Base-by-base conservation (phyloP, 1,284 basidiomycete genomes). In the Irpex lacteus region DNA sequence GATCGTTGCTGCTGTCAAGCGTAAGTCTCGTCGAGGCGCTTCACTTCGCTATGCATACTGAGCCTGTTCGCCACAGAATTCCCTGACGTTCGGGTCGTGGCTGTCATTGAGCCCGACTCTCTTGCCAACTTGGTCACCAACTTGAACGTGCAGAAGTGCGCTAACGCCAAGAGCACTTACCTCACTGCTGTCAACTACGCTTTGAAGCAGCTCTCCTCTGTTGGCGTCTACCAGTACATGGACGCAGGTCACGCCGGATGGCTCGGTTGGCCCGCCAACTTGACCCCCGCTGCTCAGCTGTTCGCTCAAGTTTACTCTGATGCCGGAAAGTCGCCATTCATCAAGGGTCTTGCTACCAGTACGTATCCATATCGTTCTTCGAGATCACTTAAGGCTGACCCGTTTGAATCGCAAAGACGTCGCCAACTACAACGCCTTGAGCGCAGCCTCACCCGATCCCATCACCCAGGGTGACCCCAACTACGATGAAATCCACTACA, bases 211-310 rank as follows among this genome's bases (percentile, higher is more conserved):
- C 80, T 88, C 66, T 79, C 82, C 68, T 69, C 79, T 52, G 81
- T 84, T 62, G 84, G 83, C 54, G 85, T 87, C 61, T 85, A 81
- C 78, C 78, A 78, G 76, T 87, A 87, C 76, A 77, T 87, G 65
- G 85, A 88, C 71, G 86, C 86, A 69, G 86, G 86, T 49, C 85
- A 88, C 69, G 85, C 85, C 59, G 86, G 85, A 55, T 89, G 87
- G 87, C 80, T 88, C 66, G 86, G 87, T 56, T 88, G 86, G 86
- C 76, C 85, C 65, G 85, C 85, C 57, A 89, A 88, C 77, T 75
- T 88, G 72, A 63, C 69, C 11, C 86, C 86, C 60, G 85, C 85
- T 60, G 86, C 85, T 40, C 75, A 81, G 66, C 77, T 87, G 65
- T 88, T 86, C 73, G 72, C 78, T 53, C 70, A 80, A 65, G 74